Percentiles rank a stretch among this genome's conserved stretches.
phyloP scores from a whole-genome alignment of 495 filamentous ascomycete genomes.

The Amniculicola lignicola region DNA sequence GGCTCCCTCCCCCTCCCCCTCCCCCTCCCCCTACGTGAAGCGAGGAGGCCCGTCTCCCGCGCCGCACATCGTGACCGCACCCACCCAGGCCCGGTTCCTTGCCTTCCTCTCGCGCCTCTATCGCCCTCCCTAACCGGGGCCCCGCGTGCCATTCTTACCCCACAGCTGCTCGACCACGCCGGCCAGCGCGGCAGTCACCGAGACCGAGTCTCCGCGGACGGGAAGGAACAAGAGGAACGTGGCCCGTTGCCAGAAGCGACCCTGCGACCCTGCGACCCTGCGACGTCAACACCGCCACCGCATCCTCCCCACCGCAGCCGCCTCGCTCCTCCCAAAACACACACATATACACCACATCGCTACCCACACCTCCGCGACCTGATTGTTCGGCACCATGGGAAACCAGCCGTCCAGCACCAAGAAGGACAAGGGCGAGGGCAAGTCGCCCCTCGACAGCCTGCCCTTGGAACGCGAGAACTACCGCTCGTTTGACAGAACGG shows the following conservation, averaged over 20 bases:
- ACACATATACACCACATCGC: slow-evolving; percentile 6
- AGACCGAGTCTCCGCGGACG: not conserved
- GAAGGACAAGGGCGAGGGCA: slow-evolving; percentile 38
- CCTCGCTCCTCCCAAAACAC: not conserved
- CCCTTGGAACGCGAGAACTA: slow-evolving; percentile 62
- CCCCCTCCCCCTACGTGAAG: slow-evolving; percentile 2
- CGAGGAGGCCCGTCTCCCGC: slow-evolving; percentile 18
- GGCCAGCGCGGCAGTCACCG: no score
- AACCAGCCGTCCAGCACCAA: slow-evolving; percentile 77
- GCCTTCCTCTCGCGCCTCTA: slow-evolving; percentile 55
- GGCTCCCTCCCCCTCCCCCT: slow-evolving; percentile 13
- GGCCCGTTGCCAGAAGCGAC: no score
- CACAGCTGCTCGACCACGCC: no score
- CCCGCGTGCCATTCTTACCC: slow-evolving; percentile 5
- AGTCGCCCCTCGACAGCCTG: slow-evolving; percentile 44
- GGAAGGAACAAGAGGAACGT: no score
- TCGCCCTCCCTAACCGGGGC: slow-evolving; percentile 52
- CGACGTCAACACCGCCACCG: slow-evolving; percentile 4
- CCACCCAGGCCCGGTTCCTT: slow-evolving; percentile 51
- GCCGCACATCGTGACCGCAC: slow-evolving; percentile 32
- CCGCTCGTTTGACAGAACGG: slow-evolving; percentile 87
- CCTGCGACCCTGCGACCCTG: no score
- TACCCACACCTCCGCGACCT: not conserved
- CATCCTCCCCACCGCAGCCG: slow-evolving; percentile 26
- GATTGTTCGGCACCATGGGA: slow-evolving; percentile 60